Evolutionary conservation across 805 yeast genomes (phyloP).

Genomic region (Pichia membranifaciens): DNA sequence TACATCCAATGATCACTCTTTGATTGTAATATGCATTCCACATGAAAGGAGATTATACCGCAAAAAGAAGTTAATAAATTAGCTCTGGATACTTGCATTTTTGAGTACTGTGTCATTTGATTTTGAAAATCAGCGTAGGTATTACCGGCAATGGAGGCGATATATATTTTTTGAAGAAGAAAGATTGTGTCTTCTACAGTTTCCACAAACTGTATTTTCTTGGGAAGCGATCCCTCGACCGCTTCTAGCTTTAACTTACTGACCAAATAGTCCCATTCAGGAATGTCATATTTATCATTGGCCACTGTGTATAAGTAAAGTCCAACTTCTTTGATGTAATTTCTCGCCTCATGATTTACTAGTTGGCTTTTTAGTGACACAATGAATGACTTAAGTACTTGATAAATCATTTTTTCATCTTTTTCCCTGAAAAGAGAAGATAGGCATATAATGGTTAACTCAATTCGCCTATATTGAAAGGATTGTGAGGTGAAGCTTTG

Average conservation of each 20-base stretch:
- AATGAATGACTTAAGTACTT: slow-evolving; percentile 4
- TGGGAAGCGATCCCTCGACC: slow-evolving; percentile 16
- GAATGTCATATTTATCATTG: slow-evolving; percentile 12
- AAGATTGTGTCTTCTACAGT: slow-evolving; percentile 18
- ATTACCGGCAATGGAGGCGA: slow-evolving; percentile 15
- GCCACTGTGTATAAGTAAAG: slow-evolving; percentile 25
- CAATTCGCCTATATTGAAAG: slow-evolving; percentile 1
- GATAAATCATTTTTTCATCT: neutral
- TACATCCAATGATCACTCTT: slow-evolving; percentile 24
- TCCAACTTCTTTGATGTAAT: slow-evolving; percentile 18
- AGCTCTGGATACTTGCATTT: neutral
- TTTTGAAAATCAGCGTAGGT: slow-evolving; percentile 12
- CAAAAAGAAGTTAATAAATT: slow-evolving; percentile 9
- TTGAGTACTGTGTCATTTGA: slow-evolving; percentile 15
- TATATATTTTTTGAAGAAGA: slow-evolving; percentile 21
- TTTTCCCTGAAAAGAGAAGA: slow-evolving; percentile 3
- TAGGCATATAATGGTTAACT: slow-evolving; percentile 6
- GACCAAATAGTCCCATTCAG: slow-evolving; percentile 20
- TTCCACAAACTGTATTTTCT: slow-evolving; percentile 22
- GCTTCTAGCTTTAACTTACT: slow-evolving; percentile 10
- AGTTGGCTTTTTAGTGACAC: neutral
- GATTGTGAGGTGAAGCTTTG: slow-evolving; percentile 1
- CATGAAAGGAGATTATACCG: slow-evolving; percentile 18
- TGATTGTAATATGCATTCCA: slow-evolving; percentile 2
- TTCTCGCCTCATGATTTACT: slow-evolving; percentile 7